A percentile compares a stretch with the other conserved stretches of the same genome.
These are phyloP conservation scores for Coemansia sp. DNA, from an alignment of 192 early-diverging fungal species.

Conservation along the genomic window DNA sequence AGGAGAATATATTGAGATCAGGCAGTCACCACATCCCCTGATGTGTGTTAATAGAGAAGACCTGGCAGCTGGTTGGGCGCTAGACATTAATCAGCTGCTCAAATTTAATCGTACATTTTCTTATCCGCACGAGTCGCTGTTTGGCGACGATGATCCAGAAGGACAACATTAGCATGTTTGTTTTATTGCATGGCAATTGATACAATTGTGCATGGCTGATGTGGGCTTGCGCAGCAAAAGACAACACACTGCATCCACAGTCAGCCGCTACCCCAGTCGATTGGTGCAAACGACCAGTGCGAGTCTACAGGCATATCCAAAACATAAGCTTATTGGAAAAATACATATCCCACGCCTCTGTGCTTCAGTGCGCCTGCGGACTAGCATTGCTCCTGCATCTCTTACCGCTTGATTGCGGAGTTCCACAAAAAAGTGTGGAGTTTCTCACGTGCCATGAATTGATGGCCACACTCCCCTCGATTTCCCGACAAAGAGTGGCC, in stretches of 20 bases:
- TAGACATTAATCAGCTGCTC: constrained; percentile 80
- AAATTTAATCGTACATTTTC: constrained; percentile 79
- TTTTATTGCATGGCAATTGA: neutral
- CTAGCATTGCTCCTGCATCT: neutral
- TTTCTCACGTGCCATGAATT: neutral
- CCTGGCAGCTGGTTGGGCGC: constrained; percentile 71
- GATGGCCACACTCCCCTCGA: neutral
- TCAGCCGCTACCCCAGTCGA: neutral
- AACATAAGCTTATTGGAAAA: neutral
- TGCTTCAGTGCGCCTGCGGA: neutral
- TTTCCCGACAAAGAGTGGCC: neutral
- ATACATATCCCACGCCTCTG: neutral
- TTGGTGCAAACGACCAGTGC: neutral
- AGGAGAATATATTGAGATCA: constrained; percentile 60
- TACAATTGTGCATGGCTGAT: neutral
- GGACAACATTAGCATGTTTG: neutral
- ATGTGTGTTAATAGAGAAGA: constrained; percentile 71
- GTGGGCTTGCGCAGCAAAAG: neutral
- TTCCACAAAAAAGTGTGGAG: neutral
- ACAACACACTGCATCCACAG: neutral
- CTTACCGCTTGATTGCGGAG: neutral
- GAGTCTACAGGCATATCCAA: neutral
- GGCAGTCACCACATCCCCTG: constrained; percentile 69
- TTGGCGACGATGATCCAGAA: constrained; percentile 15
- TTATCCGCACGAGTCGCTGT: constrained; percentile 43